Evolutionary conservation across 2,329 filamentous ascomycete species (phyloP).

Genomic region (Alternaria panax): DNA sequence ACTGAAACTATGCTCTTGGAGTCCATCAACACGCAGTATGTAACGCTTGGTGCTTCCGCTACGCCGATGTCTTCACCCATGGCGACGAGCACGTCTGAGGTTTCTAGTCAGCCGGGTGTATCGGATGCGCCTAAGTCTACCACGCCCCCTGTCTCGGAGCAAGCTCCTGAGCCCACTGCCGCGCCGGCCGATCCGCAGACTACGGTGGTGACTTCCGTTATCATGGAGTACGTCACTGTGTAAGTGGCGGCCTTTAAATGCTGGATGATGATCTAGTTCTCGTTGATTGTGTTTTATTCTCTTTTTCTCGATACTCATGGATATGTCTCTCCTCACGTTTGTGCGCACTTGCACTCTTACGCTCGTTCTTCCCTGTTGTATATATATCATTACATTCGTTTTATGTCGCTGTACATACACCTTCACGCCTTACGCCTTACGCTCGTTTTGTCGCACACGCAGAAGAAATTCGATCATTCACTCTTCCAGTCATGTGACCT

Average conservation of each 20-base stretch:
- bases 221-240: constrained; percentile 28
- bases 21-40: constrained; percentile 14
- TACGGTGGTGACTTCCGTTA: constrained; percentile 22
- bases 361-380: neutral
- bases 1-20: constrained; percentile 5
- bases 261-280: neutral
- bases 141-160: neutral
- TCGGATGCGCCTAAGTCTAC: neutral
- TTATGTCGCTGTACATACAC: neutral
- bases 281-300: neutral
- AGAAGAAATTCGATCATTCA: too few species aligned
- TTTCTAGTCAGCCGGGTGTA: neutral
- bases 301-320: neutral
- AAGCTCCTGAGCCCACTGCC: constrained; percentile 5
- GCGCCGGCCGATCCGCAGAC: constrained; percentile 16
- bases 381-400: neutral
- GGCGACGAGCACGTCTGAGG: neutral
- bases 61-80: neutral
- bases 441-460: neutral
- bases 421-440: neutral
- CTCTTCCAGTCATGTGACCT: too few species aligned
- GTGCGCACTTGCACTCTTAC: constrained; percentile 6
- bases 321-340: neutral
- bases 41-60: constrained; percentile 9
- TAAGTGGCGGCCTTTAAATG: neutral